Evolutionary conservation across 1,139 yeast species (phyloP).

Genomic region (Yarrowia galli): DNA sequence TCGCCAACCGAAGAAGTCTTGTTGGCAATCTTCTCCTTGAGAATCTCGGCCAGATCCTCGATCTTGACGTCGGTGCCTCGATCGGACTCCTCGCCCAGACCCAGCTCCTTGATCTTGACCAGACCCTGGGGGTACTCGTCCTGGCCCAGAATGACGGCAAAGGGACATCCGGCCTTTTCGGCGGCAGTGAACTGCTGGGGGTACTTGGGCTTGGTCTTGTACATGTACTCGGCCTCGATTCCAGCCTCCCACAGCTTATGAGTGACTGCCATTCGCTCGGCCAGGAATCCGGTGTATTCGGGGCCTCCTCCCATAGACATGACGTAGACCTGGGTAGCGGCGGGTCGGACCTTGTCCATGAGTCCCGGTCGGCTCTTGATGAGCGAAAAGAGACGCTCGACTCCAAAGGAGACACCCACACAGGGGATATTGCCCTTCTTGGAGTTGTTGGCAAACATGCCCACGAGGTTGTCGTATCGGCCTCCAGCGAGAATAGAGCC

Average conservation of each 20-base stretch:
- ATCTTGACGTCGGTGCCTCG: conserved; percentile 79
- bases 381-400: conserved; percentile 90
- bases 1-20: conserved; percentile 45
- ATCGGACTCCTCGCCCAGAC: conserved; percentile 87
- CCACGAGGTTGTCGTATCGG: conserved; percentile 93
- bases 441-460: conserved; percentile 88
- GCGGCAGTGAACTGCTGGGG: conserved; percentile 98
- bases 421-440: conserved; percentile 90
- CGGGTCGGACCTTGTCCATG: conserved; percentile 70
- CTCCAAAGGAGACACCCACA: conserved; percentile 96
- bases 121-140: conserved; percentile 86
- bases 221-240: conserved; percentile 86
- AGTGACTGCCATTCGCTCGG: conserved; percentile 88
- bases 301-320: conserved; percentile 99
- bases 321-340: conserved; percentile 89
- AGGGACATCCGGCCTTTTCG: conserved; percentile 88
- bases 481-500: conserved; percentile 99
- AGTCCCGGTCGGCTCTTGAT: conserved; percentile 74
- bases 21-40: conserved; percentile 60
- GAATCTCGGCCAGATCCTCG: conserved; percentile 64
- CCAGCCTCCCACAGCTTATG: conserved; percentile 86
- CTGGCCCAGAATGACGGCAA: conserved; percentile 93
- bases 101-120: conserved; percentile 83
- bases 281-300: conserved; percentile 89
- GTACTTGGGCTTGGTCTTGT: conserved; percentile 90